Evolutionary conservation across 2,329 filamentous ascomycete species (phyloP).

Genomic region (Microascus cirrosus): DNA sequence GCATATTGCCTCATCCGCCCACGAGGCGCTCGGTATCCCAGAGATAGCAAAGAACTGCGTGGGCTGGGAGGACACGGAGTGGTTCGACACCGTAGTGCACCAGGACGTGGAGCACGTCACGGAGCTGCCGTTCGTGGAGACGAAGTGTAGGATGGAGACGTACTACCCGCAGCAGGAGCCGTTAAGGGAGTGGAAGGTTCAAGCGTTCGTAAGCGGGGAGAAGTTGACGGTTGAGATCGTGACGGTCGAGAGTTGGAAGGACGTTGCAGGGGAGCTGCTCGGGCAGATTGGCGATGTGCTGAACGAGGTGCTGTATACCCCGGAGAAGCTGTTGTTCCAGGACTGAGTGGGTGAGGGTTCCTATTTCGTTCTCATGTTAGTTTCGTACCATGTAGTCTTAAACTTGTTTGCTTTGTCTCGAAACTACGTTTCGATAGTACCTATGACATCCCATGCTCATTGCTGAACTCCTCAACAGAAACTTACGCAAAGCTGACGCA

Average conservation of each 20-base stretch:
- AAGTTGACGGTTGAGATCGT: constrained; percentile 46
- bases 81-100: constrained; percentile 47
- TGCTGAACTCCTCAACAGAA: too few species aligned
- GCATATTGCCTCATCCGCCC: constrained; percentile 42
- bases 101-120: constrained; percentile 54
- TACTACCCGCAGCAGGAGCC: constrained; percentile 47
- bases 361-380: background rate
- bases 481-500: too few species aligned
- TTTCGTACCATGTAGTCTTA: background rate
- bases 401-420: background rate
- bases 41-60: constrained; percentile 40
- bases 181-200: constrained; percentile 46
- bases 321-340: constrained; percentile 18
- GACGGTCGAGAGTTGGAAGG: constrained; percentile 44
- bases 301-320: constrained; percentile 23
- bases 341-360: background rate
- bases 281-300: constrained; percentile 33
- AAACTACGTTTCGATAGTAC: background rate
- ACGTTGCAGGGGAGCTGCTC: constrained; percentile 37
- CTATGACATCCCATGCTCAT: background rate
- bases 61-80: constrained; percentile 28
- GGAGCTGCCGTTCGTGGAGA: constrained; percentile 27
- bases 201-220: constrained; percentile 45
- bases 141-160: constrained; percentile 39
- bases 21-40: constrained; percentile 41